These are phyloP conservation scores for Biancaea sappan DNA, from an alignment of 306 rosid genomes.

Conservation along the genomic window DNA sequence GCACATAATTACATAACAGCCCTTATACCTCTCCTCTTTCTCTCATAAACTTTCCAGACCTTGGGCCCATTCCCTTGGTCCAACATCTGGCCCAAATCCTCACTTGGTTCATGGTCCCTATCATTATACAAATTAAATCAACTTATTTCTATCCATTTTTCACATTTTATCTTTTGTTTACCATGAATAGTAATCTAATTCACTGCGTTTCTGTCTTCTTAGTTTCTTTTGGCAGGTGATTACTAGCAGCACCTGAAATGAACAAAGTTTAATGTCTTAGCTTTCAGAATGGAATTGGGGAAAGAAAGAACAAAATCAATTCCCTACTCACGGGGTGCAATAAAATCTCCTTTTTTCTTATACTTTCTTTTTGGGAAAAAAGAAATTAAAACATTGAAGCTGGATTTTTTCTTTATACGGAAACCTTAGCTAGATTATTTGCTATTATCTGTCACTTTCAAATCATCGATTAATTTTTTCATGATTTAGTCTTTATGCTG, in stretches of 20 bases:
- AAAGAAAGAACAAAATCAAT: neutral
- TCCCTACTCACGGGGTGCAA: neutral
- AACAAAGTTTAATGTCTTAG: neutral
- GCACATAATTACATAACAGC: no score
- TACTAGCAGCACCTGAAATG: neutral
- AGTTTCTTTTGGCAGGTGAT: constrained; percentile 6
- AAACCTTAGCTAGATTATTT: neutral
- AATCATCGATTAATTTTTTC: neutral
- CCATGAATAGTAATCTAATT: neutral
- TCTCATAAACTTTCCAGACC: no score
- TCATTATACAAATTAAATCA: constrained; percentile 18
- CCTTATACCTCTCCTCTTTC: no score
- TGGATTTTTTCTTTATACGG: neutral
- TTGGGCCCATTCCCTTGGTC: no score
- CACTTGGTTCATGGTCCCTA: no score
- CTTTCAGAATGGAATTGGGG: constrained; percentile 1
- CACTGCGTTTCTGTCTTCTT: neutral
- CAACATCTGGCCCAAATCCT: no score
- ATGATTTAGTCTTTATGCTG: neutral
- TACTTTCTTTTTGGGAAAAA: neutral
- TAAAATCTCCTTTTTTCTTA: neutral
- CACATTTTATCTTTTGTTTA: neutral
- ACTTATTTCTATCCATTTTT: neutral
- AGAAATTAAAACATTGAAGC: neutral
- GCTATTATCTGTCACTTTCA: neutral